Percentiles rank a stretch among this genome's conserved stretches.
phyloP scores from a whole-genome alignment of 2,329 filamentous ascomycete species.

The Westerdykella sp. region DNA sequence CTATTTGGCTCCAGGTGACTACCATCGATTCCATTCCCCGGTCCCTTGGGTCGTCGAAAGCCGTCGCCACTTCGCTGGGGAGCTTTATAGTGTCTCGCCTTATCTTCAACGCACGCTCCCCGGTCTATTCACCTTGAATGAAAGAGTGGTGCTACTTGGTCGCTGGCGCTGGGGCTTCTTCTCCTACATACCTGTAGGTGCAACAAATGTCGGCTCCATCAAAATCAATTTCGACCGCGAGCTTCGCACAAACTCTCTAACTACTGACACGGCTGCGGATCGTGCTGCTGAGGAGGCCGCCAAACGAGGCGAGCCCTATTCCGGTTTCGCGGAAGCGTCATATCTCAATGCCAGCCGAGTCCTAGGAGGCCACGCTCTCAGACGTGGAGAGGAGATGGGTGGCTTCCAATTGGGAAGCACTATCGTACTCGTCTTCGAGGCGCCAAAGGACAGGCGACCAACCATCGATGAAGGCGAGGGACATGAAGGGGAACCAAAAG shows the following conservation, averaged over 20 bases:
- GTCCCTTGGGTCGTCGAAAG: slow-evolving; percentile 92
- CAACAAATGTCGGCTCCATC: slow-evolving; percentile 95
- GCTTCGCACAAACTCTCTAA: slow-evolving; percentile 83
- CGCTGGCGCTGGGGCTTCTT: slow-evolving; percentile 98
- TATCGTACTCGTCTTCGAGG: slow-evolving; percentile 93
- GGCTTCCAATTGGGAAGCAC: slow-evolving; percentile 95
- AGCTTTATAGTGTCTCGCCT: slow-evolving; percentile 89
- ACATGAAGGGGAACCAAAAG: slow-evolving; percentile 46
- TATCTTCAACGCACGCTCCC: slow-evolving; percentile 90
- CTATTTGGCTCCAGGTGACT: slow-evolving; percentile 94
- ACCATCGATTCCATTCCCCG: slow-evolving; percentile 96
- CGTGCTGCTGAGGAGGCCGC: slow-evolving; percentile 74
- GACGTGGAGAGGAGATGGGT: slow-evolving; percentile 92
- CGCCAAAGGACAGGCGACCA: slow-evolving; percentile 58
- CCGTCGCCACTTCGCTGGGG: slow-evolving; percentile 93
- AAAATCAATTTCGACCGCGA: slow-evolving; percentile 95
- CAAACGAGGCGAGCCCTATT: slow-evolving; percentile 70
- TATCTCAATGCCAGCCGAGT: slow-evolving; percentile 73
- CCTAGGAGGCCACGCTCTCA: slow-evolving; percentile 74
- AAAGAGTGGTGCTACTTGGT: slow-evolving; percentile 87
- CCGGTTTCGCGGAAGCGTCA: slow-evolving; percentile 88
- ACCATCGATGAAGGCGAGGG: slow-evolving; percentile 55
- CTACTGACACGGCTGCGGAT: slow-evolving; percentile 88
- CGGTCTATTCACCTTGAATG: slow-evolving; percentile 92
- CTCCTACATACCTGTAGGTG: slow-evolving; percentile 88